Conservation (phyloP, 495 filamentous ascomycete genomes). For the Aspergillus indologenus region DNA sequence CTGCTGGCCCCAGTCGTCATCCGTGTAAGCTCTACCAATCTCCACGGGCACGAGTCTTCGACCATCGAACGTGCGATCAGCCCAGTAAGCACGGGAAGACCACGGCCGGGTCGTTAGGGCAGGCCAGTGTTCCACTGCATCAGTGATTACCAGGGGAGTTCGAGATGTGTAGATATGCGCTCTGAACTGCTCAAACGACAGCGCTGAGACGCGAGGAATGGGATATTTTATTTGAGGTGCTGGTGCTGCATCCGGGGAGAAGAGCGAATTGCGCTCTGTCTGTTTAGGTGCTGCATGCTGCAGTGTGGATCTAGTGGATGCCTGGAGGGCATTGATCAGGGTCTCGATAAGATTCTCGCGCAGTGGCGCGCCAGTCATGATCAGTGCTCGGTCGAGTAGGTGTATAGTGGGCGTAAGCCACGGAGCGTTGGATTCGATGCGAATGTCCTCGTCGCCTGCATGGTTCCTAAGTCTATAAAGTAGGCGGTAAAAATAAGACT, state of each 20-base stretch:
- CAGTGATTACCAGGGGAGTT: conserved; percentile 69
- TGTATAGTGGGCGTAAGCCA: conserved; percentile 52
- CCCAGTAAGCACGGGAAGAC: conserved; percentile 70
- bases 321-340: conserved; percentile 31
- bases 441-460: not conserved
- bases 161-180: conserved; percentile 50
- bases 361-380: conserved; percentile 71
- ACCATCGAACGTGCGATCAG: conserved; percentile 71
- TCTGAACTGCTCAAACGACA: conserved; percentile 64
- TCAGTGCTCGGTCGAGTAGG: conserved; percentile 73
- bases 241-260: conserved; percentile 37
- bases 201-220: conserved; percentile 34
- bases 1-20: conserved; percentile 79
- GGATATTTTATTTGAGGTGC: conserved; percentile 34
- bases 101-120: conserved; percentile 68
- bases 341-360: conserved; percentile 60
- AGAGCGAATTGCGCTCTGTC: conserved; percentile 24
- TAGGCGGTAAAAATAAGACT: conserved; percentile 7
- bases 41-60: conserved; percentile 83
- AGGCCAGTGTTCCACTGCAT: conserved; percentile 69
- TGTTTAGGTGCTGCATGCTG: not conserved
- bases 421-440: conserved; percentile 18
- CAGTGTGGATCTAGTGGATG: conserved; percentile 6
- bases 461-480: conserved; percentile 15
- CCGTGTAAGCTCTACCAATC: conserved; percentile 84